phyloP scores from a whole-genome alignment of 2,329 filamentous ascomycete genomes.

The Rosellinia necatrix region DNA sequence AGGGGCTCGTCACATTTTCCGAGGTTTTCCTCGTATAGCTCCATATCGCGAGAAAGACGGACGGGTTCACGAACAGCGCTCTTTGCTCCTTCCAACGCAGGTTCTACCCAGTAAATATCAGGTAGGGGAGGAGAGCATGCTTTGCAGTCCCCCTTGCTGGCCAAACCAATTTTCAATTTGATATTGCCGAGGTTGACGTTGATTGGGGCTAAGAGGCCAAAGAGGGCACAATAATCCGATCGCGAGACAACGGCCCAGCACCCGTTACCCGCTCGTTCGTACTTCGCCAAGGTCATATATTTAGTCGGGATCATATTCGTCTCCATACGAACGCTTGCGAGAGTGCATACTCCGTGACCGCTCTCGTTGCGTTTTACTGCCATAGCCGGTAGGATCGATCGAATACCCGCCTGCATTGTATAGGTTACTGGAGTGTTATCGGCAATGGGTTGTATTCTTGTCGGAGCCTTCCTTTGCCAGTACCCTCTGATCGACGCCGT shows the following conservation, averaged over 20 bases:
- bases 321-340: constrained; percentile 18
- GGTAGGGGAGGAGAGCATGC: constrained; percentile 7
- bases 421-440: neutral
- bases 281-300: constrained; percentile 20
- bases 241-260: constrained; percentile 21
- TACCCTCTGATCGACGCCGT: constrained; percentile 14
- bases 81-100: neutral
- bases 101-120: constrained; percentile 25
- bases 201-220: constrained; percentile 24
- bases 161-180: neutral
- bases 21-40: constrained; percentile 13
- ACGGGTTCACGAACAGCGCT: constrained; percentile 18
- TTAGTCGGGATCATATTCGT: constrained; percentile 13
- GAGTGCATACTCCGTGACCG: constrained; percentile 6
- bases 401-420: constrained; percentile 5
- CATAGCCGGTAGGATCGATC: neutral
- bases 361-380: neutral
- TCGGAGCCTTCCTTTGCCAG: constrained; percentile 1
- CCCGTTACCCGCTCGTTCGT: neutral
- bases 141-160: neutral
- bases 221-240: constrained; percentile 26
- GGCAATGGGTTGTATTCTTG: neutral
- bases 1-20: constrained; percentile 10
- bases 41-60: constrained; percentile 21
- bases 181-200: constrained; percentile 21